A percentile compares a stretch with the other conserved stretches of the same genome.
phyloP scores from a whole-genome alignment of 169 alveolate genomes.

The Plasmodium sp. region DNA sequence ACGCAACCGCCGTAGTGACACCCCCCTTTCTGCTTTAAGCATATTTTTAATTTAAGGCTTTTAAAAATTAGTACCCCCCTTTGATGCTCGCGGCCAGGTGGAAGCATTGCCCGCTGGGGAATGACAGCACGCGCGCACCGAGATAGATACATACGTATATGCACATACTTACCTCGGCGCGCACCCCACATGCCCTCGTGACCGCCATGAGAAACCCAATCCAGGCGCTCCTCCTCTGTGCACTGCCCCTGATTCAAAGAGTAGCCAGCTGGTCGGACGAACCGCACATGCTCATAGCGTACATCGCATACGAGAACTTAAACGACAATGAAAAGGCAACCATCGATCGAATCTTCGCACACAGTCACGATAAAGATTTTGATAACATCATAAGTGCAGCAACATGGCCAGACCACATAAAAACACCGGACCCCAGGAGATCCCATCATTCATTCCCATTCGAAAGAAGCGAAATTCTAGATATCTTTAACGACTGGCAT shows the following conservation, averaged over 20 bases:
- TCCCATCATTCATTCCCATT: neutral
- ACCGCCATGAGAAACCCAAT: slow-evolving; percentile 2
- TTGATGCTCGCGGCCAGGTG: neutral
- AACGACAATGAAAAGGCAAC: slow-evolving; percentile 1
- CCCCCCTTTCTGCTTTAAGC: neutral
- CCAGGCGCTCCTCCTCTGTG: neutral
- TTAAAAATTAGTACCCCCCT: neutral
- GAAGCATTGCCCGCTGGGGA: neutral
- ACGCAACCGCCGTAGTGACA: neutral
- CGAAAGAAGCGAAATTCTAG: slow-evolving; percentile 16
- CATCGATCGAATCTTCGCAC: neutral
- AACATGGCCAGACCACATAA: slow-evolving; percentile 52
- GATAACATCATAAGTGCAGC: slow-evolving; percentile 9
- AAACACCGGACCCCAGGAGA: neutral
- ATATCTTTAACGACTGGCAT: slow-evolving; percentile 65
- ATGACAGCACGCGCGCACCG: neutral
- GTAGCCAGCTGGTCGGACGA: slow-evolving; percentile 51
- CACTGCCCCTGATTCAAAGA: neutral
- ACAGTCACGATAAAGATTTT: neutral
- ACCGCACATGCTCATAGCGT: slow-evolving; percentile 32
- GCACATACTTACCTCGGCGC: neutral
- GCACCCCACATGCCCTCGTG: neutral
- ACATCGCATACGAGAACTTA: slow-evolving; percentile 15
- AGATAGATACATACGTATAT: neutral
- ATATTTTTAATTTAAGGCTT: neutral